phyloP scores from a whole-genome alignment of 345 rosid genomes.

The Heritiera littoralis region DNA sequence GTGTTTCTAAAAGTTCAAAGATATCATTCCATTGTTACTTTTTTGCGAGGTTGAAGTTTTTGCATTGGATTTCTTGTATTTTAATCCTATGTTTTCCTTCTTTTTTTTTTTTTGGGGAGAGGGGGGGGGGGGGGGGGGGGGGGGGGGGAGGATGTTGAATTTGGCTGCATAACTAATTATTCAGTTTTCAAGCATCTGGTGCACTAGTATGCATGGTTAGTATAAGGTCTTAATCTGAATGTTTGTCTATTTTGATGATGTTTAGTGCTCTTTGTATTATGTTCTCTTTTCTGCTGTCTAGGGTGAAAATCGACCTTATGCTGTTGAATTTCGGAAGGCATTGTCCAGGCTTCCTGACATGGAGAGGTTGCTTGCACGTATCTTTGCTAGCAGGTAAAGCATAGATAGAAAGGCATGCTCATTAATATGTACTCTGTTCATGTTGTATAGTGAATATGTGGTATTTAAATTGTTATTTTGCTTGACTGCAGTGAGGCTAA shows the following conservation, averaged over 20 bases:
- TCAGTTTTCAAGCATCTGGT: no score
- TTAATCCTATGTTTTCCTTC: no score
- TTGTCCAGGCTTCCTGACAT: slow-evolving; percentile 87
- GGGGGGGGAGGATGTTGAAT: background rate
- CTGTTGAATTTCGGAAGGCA: slow-evolving; percentile 74
- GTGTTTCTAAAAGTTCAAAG: background rate
- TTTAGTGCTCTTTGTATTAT: slow-evolving; percentile 4
- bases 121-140: background rate
- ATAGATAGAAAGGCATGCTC: slow-evolving; percentile 20
- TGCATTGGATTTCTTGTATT: background rate
- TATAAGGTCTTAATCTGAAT: slow-evolving; percentile 4
- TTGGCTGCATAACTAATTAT: background rate
- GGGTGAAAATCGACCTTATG: slow-evolving; percentile 68
- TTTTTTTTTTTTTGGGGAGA: no score
- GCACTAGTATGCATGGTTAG: no score
- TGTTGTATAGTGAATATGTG: slow-evolving; percentile 11
- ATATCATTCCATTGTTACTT: no score
- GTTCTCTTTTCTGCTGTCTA: slow-evolving; percentile 34
- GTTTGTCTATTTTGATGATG: background rate
- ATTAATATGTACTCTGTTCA: slow-evolving; percentile 11
- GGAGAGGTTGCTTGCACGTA: slow-evolving; percentile 86
- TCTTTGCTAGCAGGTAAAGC: slow-evolving; percentile 75
- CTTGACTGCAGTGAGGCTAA: slow-evolving; percentile 65
- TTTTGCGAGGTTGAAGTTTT: background rate
- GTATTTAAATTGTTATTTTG: slow-evolving; percentile 16